Percentiles rank a stretch among this genome's conserved stretches.
phyloP scores from a whole-genome alignment of 2,329 filamentous ascomycete species.

The Metarhizium anisopliae region DNA sequence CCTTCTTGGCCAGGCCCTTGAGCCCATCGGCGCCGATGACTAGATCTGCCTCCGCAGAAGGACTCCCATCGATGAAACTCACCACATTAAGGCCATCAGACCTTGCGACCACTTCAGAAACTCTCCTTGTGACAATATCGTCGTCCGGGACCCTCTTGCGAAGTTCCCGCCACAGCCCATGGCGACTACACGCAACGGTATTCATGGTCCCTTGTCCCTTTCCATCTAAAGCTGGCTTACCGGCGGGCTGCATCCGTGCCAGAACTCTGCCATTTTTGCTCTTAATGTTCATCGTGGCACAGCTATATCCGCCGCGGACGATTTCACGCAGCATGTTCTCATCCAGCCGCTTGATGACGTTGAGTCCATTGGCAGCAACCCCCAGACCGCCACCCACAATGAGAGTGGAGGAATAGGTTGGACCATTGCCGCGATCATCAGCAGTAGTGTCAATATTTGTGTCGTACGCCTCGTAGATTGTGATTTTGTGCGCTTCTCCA shows the following conservation, averaged over 20 bases:
- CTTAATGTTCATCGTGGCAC: slow-evolving; percentile 13
- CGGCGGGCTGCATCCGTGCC: slow-evolving; percentile 10
- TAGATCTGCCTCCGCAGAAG: slow-evolving; percentile 13
- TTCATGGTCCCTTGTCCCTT: slow-evolving; percentile 6
- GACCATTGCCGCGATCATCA: not conserved
- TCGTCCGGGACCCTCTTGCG: slow-evolving; percentile 12
- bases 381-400: slow-evolving; percentile 16
- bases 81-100: slow-evolving; percentile 10
- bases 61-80: slow-evolving; percentile 13
- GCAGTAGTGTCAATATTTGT: slow-evolving; percentile 1
- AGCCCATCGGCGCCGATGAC: slow-evolving; percentile 18
- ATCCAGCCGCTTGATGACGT: slow-evolving; percentile 15
- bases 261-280: slow-evolving; percentile 14
- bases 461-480: slow-evolving; percentile 17
- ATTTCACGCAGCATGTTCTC: slow-evolving; percentile 14
- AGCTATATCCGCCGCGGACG: slow-evolving; percentile 13
- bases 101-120: slow-evolving; percentile 10
- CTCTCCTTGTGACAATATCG: slow-evolving; percentile 13
- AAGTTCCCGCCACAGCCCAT: slow-evolving; percentile 15
- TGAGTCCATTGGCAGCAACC: slow-evolving; percentile 15
- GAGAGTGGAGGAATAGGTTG: slow-evolving; percentile 15
- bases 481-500: slow-evolving; percentile 10
- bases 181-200: slow-evolving; percentile 6
- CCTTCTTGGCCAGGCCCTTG: slow-evolving; percentile 10
- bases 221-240: slow-evolving; percentile 8